Evolutionary conservation across 1,139 yeast genomes (phyloP), one percentile per base, ranked within the genome.

Genomic region (Blastobotrys proliferans): DNA sequence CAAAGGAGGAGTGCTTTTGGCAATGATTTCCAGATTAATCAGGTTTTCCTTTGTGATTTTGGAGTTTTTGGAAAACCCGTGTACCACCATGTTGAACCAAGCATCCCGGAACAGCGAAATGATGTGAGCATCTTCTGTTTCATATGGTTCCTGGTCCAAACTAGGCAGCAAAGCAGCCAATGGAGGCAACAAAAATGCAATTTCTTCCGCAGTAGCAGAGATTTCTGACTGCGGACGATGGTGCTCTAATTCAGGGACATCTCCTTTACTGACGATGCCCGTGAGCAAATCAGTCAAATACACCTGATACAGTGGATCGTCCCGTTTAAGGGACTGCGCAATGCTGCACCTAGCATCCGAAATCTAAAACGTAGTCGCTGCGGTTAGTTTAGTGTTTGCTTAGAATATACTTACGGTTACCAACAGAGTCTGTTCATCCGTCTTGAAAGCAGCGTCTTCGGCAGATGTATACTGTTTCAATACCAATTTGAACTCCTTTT

Each of bases 81-180:
- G 96, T 34, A 90, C 86, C 3, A 83, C 94, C 76, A 92, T 73
- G 58, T 90, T 92, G 61, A 85, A 88, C 99, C 99, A 94, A 39
- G 87, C 79, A 61, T 92, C 85, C 57, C 95, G 77, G 68, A 90
- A 87, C 46, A 82, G 67, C 35, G 75, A 69, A 42, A 76, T 66
- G 1, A 77, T 72, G 13, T 66, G 70, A 32, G 74, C 67, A 44
- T 77, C 76, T 10, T 60, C 60, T 20, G 78, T 62, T 45, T 64
- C 64, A 18, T 66, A 57, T 1, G 79, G 72, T 2, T 66, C 67
- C 17, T 65, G 63, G 27, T 72, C 70, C 11, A 73, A 70, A 34
- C 71, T 66, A 2, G 97, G 96, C 44, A 88, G 70, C 31, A 88
- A 66, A 22, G 69, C 73, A 0, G 97, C 94, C 52, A 92, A 69